Evolutionary conservation across 2,329 filamentous ascomycete genomes (phyloP).

Genomic region (Nemania sp.): DNA sequence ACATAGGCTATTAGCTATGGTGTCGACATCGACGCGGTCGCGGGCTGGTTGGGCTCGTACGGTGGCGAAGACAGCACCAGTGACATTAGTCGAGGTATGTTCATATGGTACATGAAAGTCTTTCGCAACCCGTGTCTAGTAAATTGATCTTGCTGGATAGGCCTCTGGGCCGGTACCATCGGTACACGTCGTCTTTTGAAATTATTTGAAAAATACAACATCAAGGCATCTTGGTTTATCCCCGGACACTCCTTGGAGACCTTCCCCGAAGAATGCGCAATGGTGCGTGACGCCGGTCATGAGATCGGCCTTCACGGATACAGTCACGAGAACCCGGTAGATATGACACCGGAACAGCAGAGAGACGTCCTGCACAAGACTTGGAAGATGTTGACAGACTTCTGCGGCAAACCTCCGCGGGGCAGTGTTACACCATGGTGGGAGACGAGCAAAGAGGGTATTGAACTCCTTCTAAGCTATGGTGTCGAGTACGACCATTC

Average conservation of each 20-base stretch:
- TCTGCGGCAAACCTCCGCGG: constrained; percentile 77
- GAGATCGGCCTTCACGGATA: constrained; percentile 75
- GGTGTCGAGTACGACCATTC: constrained; percentile 78
- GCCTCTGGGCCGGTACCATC: constrained; percentile 72
- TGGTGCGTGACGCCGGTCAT: constrained; percentile 72
- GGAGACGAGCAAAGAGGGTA: constrained; percentile 77
- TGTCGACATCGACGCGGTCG: constrained; percentile 81
- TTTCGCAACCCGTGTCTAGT: not conserved
- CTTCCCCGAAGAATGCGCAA: constrained; percentile 70
- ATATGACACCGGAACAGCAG: constrained; percentile 81
- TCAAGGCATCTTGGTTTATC: constrained; percentile 63
- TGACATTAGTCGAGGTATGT: constrained; percentile 75
- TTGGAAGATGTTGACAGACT: constrained; percentile 76
- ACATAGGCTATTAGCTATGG: constrained; percentile 18
- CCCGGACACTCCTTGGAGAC: constrained; percentile 71
- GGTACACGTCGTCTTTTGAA: constrained; percentile 75
- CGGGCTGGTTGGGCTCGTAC: constrained; percentile 81
- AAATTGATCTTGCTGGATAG: not conserved
- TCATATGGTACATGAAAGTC: not conserved
- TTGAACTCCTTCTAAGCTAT: constrained; percentile 72
- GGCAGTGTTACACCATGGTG: constrained; percentile 80
- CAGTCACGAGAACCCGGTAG: constrained; percentile 77
- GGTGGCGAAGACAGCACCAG: constrained; percentile 78
- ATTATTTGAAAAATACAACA: constrained; percentile 61
- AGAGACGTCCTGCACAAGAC: constrained; percentile 80